phyloP scores from a whole-genome alignment of 2,329 filamentous ascomycete species.

The Cladosporium sp. region DNA sequence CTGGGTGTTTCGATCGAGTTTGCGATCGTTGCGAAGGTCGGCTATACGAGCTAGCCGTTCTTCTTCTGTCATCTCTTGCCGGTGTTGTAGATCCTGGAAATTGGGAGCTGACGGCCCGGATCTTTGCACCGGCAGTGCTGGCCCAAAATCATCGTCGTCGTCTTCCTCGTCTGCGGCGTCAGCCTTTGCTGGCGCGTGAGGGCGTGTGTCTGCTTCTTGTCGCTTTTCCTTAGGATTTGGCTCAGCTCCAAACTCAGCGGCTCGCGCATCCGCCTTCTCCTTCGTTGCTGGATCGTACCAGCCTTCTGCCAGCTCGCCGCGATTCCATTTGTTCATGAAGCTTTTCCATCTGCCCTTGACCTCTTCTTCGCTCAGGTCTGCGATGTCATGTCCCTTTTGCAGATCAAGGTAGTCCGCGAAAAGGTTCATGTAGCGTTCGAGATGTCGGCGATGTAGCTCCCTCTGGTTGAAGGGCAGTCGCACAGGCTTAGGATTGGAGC shows the following conservation, averaged over 20 bases:
- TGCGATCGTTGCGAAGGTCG: slow-evolving; percentile 55
- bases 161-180: slow-evolving; percentile 30
- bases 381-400: slow-evolving; percentile 72
- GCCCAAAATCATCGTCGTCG: slow-evolving; percentile 59
- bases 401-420: slow-evolving; percentile 83
- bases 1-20: slow-evolving; percentile 61
- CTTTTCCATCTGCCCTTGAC: slow-evolving; percentile 85
- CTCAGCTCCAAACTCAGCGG: background rate
- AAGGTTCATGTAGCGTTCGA: slow-evolving; percentile 62
- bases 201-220: background rate
- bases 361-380: slow-evolving; percentile 69
- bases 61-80: slow-evolving; percentile 49
- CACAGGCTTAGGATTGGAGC: slow-evolving; percentile 4
- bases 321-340: slow-evolving; percentile 89
- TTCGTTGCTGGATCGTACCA: slow-evolving; percentile 87
- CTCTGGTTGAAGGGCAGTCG: slow-evolving; percentile 32
- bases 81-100: slow-evolving; percentile 67
- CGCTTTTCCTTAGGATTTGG: background rate
- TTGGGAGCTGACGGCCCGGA: slow-evolving; percentile 63
- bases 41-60: slow-evolving; percentile 42
- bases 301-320: slow-evolving; percentile 76
- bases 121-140: slow-evolving; percentile 38
- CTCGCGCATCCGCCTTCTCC: slow-evolving; percentile 42
- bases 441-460: slow-evolving; percentile 64
- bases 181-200: background rate